A percentile compares a stretch with the other conserved stretches of the same genome.
Evolutionary conservation across 2,329 filamentous ascomycete genomes (phyloP).

Genomic region (Arthrobotrys pseudoclavata): DNA sequence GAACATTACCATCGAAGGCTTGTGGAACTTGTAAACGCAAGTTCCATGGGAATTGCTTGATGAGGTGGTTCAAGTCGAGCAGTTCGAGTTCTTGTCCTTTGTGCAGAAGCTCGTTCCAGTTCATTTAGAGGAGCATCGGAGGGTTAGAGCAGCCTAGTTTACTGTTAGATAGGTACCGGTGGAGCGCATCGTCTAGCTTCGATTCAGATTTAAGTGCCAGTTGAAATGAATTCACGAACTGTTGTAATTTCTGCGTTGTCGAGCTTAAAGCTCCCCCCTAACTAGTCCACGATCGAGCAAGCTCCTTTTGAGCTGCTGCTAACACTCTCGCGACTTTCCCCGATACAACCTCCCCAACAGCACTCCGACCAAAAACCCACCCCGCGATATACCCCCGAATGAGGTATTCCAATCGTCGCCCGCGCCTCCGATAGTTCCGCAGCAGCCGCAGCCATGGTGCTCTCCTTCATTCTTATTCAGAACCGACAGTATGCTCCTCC

Average conservation of each 20-base stretch:
- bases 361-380: not conserved
- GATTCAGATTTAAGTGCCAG: no score
- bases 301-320: constrained; percentile 38
- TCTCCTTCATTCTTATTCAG: constrained; percentile 68
- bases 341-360: not conserved
- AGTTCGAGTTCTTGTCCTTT: constrained; percentile 92
- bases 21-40: constrained; percentile 93
- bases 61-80: constrained; percentile 96
- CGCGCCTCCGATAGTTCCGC: constrained; percentile 14
- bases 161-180: not conserved
- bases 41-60: constrained; percentile 90
- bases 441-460: constrained; percentile 63
- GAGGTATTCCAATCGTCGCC: constrained; percentile 26
- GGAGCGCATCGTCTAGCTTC: no score
- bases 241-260: constrained; percentile 31
- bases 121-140: constrained; percentile 25
- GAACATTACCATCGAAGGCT: constrained; percentile 89
- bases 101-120: constrained; percentile 84
- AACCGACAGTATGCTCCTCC: constrained; percentile 66
- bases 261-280: constrained; percentile 15
- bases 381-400: constrained; percentile 27
- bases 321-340: constrained; percentile 12
- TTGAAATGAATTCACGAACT: no score
- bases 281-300: constrained; percentile 27
- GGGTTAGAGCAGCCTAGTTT: not conserved